These are phyloP conservation scores for Clarireedia monteithiana DNA, from an alignment of 2,329 filamentous ascomycete genomes.

Conservation along the genomic window DNA sequence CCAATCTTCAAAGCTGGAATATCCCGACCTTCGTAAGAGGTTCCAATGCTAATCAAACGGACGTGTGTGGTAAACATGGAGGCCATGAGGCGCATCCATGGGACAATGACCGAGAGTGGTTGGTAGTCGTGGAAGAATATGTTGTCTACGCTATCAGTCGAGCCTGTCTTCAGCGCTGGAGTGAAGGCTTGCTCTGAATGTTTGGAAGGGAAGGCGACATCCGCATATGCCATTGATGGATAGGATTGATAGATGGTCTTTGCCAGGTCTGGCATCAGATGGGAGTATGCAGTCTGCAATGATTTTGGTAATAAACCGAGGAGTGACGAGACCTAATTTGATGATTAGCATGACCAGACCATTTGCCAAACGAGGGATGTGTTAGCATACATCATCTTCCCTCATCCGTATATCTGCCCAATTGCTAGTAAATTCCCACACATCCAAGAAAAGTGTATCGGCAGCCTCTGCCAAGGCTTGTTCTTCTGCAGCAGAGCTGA, in stretches of 20 bases:
- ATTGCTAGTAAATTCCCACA: conserved; percentile 77
- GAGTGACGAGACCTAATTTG: conserved; percentile 54
- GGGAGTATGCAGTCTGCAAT: conserved; percentile 62
- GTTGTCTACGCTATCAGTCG: conserved; percentile 44
- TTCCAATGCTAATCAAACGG: conserved; percentile 66
- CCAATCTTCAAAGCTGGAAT: conserved; percentile 78
- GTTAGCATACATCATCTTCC: conserved; percentile 56
- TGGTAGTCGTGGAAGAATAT: conserved; percentile 93
- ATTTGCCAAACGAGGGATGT: not conserved
- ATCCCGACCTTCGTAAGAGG: conserved; percentile 78
- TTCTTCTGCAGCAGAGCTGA: conserved; percentile 62
- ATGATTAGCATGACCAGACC: conserved; percentile 10
- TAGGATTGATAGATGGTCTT: conserved; percentile 72
- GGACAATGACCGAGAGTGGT: conserved; percentile 65
- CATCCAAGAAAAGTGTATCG: conserved; percentile 71
- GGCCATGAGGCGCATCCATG: conserved; percentile 84
- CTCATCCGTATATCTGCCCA: conserved; percentile 81
- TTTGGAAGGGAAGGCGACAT: conserved; percentile 16
- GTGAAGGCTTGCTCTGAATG: conserved; percentile 26
- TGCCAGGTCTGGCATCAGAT: conserved; percentile 73
- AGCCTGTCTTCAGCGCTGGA: conserved; percentile 21
- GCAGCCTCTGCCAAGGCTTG: conserved; percentile 64
- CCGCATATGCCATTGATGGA: conserved; percentile 31
- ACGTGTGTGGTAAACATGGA: conserved; percentile 86
- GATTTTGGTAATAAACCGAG: conserved; percentile 70